Conservation (phyloP, 2,329 filamentous ascomycete species). For the Ceratocystis lukuohia region DNA sequence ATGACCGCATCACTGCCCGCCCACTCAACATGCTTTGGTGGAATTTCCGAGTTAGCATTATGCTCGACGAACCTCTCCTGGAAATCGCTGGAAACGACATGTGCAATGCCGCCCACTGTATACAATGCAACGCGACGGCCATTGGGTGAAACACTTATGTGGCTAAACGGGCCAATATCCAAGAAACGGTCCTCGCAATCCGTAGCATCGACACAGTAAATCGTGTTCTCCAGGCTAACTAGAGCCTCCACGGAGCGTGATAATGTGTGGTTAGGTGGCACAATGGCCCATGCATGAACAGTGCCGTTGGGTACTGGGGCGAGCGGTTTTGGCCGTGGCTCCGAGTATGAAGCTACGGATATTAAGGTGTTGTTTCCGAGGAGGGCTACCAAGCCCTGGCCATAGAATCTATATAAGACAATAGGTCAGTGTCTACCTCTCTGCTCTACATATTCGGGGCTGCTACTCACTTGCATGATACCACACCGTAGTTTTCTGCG, state of each 20-base stretch:
- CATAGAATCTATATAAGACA: conserved; percentile 53
- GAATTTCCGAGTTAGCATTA: conserved; percentile 70
- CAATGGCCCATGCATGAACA: conserved; percentile 77
- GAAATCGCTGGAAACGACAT: conserved; percentile 91
- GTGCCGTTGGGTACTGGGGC: conserved; percentile 63
- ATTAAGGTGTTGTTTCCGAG: conserved; percentile 79
- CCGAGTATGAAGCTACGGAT: conserved; percentile 75
- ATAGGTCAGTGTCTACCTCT: too few relatives aligned
- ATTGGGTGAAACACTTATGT: conserved; percentile 82
- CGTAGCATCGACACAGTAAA: conserved; percentile 74
- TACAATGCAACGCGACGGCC: conserved; percentile 82
- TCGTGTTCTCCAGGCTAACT: conserved; percentile 68
- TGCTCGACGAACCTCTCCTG: conserved; percentile 86
- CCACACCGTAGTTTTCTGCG: conserved; percentile 75
- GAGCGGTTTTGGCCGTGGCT: conserved; percentile 75
- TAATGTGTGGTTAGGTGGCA: conserved; percentile 75
- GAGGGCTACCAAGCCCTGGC: conserved; percentile 81
- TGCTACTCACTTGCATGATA: conserved; percentile 51
- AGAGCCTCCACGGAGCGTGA: conserved; percentile 89
- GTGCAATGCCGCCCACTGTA: conserved; percentile 68
- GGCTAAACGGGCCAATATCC: conserved; percentile 81
- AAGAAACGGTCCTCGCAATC: conserved; percentile 86
- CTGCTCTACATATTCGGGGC: conserved; percentile 9
- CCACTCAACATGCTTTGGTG: conserved; percentile 83
- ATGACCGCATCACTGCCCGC: conserved; percentile 91